phyloP scores from a whole-genome alignment of 371 early-diverging fungal species.

The Blakeslea trispora region DNA sequence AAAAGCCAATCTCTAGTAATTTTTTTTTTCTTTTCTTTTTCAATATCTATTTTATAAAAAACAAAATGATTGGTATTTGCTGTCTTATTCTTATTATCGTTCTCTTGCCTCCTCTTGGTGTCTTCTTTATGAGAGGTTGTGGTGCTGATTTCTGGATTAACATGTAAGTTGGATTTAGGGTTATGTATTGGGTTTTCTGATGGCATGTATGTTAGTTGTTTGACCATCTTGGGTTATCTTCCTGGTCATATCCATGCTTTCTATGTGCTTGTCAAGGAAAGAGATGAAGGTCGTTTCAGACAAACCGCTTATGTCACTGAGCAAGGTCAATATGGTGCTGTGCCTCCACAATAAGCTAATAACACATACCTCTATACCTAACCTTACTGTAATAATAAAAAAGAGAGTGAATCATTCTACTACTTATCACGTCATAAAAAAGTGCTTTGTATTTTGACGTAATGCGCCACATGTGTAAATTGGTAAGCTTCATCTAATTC shows the following conservation, averaged over 20 bases:
- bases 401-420: not conserved
- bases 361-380: too few species aligned
- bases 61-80: constrained; percentile 42
- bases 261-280: constrained; percentile 43
- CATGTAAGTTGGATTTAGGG: constrained; percentile 27
- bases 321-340: not conserved
- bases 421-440: too few species aligned
- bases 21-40: not conserved
- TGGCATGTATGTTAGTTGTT: constrained; percentile 19
- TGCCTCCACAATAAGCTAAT: not conserved
- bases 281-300: constrained; percentile 23
- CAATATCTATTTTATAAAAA: not conserved
- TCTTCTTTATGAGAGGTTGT: constrained; percentile 49
- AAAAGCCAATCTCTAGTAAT: not conserved
- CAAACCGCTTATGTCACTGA: not conserved
- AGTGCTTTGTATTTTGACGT: too few species aligned
- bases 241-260: constrained; percentile 50
- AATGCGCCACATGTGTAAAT: too few species aligned
- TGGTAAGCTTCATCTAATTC: too few species aligned
- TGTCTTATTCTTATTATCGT: constrained; percentile 50
- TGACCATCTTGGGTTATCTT: constrained; percentile 44
- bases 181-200: not conserved
- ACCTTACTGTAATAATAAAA: not conserved
- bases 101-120: constrained; percentile 47
- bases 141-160: constrained; percentile 53